Evolutionary conservation across 345 rosid genomes (phyloP).

Genomic region (Bruguiera sexangula): DNA sequence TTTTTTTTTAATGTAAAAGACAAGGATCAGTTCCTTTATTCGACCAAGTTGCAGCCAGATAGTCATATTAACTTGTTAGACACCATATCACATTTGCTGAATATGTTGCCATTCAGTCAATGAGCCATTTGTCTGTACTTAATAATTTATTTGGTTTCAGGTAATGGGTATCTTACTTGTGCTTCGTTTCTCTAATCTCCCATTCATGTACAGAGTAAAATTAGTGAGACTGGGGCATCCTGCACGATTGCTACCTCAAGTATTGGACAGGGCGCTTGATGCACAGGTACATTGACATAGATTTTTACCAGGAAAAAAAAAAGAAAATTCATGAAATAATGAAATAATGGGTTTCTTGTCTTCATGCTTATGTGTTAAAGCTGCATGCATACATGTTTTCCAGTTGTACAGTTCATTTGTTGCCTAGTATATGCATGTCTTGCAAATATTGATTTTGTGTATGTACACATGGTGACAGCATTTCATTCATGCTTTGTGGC

Average conservation of each 20-base stretch:
- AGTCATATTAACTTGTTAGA: neutral
- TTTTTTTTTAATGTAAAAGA: too few relatives aligned
- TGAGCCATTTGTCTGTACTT: neutral
- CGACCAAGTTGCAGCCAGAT: too few relatives aligned
- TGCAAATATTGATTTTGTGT: neutral
- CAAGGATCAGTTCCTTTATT: too few relatives aligned
- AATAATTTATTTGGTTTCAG: neutral
- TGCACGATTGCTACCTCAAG: conserved; percentile 91
- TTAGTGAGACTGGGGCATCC: conserved; percentile 95
- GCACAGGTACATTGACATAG: conserved; percentile 54
- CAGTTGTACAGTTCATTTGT: neutral
- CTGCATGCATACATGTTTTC: neutral
- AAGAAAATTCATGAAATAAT: neutral
- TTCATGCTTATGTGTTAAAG: conserved; percentile 7
- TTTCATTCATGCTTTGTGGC: neutral
- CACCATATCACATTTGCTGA: neutral
- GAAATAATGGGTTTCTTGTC: neutral
- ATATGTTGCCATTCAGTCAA: neutral
- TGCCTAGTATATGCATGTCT: neutral
- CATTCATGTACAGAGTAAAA: conserved; percentile 48
- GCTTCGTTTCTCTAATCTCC: conserved; percentile 7
- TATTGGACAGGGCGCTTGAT: conserved; percentile 85
- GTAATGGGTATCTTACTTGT: neutral
- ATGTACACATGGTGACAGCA: neutral
- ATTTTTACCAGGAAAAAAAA: neutral